Evolutionary conservation across 2,329 filamentous ascomycete species (phyloP).

Genomic region (Calonectria pauciramosa): DNA sequence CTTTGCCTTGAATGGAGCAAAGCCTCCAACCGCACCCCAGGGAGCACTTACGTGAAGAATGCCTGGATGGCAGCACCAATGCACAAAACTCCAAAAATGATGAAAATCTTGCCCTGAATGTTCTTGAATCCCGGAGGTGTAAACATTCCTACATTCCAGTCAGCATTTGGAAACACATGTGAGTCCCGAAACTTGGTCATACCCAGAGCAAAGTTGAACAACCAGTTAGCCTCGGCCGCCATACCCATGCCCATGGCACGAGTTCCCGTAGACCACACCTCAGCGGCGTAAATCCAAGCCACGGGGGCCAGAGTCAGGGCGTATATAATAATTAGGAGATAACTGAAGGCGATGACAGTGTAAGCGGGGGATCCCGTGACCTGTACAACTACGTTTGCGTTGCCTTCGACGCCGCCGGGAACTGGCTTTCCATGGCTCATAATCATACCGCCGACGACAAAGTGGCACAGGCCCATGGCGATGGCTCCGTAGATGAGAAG

Average conservation of each 20-base stretch:
- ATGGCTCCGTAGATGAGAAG: conserved; percentile 69
- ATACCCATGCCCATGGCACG: conserved; percentile 55
- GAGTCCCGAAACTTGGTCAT: not conserved
- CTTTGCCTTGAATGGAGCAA: too few species aligned
- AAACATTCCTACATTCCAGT: conserved; percentile 28
- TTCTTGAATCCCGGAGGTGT: conserved; percentile 44
- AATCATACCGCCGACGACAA: conserved; percentile 63
- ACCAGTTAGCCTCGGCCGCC: conserved; percentile 43
- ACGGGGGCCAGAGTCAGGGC: conserved; percentile 56
- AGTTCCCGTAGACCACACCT: conserved; percentile 57
- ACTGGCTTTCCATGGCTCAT: conserved; percentile 56
- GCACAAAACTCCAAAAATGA: conserved; percentile 36
- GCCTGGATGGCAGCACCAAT: conserved; percentile 25
- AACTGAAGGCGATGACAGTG: conserved; percentile 73
- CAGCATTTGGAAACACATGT: not conserved
- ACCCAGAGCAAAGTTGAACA: conserved; percentile 42
- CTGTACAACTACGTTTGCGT: conserved; percentile 40
- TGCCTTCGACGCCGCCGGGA: conserved; percentile 59
- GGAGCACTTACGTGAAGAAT: conserved; percentile 24
- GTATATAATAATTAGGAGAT: conserved; percentile 60
- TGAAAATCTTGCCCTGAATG: conserved; percentile 40
- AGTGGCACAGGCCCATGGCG: conserved; percentile 58
- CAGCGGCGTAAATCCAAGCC: conserved; percentile 60
- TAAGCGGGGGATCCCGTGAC: conserved; percentile 61
- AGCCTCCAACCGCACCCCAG: not conserved